Base-by-base conservation (phyloP, 2,329 filamentous ascomycete species). In the Penicillium aurantiogriseum region DNA sequence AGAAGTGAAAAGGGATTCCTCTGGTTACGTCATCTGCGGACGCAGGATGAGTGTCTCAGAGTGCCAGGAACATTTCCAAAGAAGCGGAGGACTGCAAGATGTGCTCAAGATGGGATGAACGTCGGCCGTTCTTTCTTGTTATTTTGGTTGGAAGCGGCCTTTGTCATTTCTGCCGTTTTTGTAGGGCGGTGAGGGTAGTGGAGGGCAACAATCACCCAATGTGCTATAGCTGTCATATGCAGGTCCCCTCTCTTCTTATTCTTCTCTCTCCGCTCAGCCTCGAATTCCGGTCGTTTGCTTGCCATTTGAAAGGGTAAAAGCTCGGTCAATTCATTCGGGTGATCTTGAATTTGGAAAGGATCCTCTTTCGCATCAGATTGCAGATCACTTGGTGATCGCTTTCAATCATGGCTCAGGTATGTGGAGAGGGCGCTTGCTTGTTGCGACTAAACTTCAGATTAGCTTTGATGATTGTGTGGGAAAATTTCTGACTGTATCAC, bases 391-490 rank as follows among this genome's bases (percentile, higher is more conserved):
- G 21, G 45, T 51, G 49, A 57, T 43, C 42, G n/a, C 33, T 38
- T 53, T 53, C 36, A 57, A 42, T 13, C 46, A 71, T 71, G 68
- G 68, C 68, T 36, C 65, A 71, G 61, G 68, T 71, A 52, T 60
- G 62, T 56, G 61, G 19, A 49, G 43, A 52, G 10, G 15, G 1
- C 11, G 33, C 25, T 51, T 39, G 19, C 25, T 19, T 42, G 23
- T 15, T 36, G 50, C 15, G 6, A 9, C 21, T 27, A 21, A 25
- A 35, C 48, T 42, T 11, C 39, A 31, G 17, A 6, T 27, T 21
- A 49, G 49, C 51, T 42, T 29, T 46, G 29, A 17, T 43, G 3
- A 19, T 25, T 52, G 15, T 15, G 10, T 29, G 1, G 4, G 3
- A 19, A 19, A 21, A 2, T 21, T 7, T 58, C 59, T 64, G 45